Evolutionary conservation across 108 stramenopile species (phyloP).

Genomic region (Epipyxis sp.): DNA sequence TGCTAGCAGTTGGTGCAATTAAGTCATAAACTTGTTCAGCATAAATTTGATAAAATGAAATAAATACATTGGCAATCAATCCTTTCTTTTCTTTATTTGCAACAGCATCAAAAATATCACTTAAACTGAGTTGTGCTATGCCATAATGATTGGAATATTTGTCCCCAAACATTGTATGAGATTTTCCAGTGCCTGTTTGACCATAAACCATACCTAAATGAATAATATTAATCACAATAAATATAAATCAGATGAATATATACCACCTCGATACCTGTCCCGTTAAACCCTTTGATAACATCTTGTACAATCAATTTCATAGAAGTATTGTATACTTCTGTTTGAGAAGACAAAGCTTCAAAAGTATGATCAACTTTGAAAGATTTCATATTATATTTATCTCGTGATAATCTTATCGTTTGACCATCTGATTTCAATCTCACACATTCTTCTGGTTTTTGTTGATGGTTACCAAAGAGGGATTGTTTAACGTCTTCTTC

Average conservation of each 20-base stretch:
- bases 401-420: background rate
- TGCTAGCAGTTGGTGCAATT: background rate
- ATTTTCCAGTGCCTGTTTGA: constrained; percentile 10
- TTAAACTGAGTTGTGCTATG: background rate
- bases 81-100: background rate
- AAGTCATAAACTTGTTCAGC: constrained; percentile 16
- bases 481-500: background rate
- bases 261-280: too few species aligned
- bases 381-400: background rate
- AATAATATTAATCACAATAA: too few species aligned
- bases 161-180: constrained; percentile 5
- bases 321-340: constrained; percentile 1
- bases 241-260: too few species aligned
- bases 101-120: constrained; percentile 3
- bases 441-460: background rate
- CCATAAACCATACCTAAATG: constrained; percentile 25
- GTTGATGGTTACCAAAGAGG: background rate
- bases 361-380: constrained; percentile 9
- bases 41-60: constrained; percentile 19
- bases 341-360: background rate
- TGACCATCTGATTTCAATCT: background rate
- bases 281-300: background rate
- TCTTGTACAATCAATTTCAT: constrained; percentile 12
- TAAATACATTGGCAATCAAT: background rate
- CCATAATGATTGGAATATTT: background rate